Evolutionary conservation across 2,329 filamentous ascomycete species (phyloP).

Genomic region (Lasiodiplodia sp.): DNA sequence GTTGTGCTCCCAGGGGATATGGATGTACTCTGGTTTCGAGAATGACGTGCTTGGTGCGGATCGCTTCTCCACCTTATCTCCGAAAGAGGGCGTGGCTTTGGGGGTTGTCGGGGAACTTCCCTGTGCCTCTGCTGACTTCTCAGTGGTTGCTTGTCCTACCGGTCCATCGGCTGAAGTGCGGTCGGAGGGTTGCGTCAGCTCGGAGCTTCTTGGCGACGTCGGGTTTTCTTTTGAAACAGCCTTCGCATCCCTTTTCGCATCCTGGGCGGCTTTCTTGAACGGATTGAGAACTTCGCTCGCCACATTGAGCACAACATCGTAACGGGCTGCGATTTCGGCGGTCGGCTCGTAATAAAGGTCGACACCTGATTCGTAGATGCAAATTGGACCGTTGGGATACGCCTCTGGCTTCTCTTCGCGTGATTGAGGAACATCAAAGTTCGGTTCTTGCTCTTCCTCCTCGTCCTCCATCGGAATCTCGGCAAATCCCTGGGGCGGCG

Average conservation of each 20-base stretch:
- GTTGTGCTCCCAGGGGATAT: constrained; percentile 88
- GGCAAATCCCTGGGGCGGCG: constrained; percentile 47
- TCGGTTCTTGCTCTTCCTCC: constrained; percentile 61
- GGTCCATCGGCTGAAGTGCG: constrained; percentile 31
- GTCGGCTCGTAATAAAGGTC: constrained; percentile 83
- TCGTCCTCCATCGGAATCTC: constrained; percentile 77
- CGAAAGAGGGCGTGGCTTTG: constrained; percentile 54
- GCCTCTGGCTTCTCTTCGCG: constrained; percentile 76
- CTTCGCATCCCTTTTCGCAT: constrained; percentile 18
- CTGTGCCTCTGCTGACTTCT: constrained; percentile 31
- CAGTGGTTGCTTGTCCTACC: constrained; percentile 32
- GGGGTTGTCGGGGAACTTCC: constrained; percentile 57
- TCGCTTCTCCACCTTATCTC: constrained; percentile 34
- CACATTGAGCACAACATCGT: constrained; percentile 86
- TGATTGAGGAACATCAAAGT: constrained; percentile 64
- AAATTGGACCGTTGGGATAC: constrained; percentile 82
- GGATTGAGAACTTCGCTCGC: constrained; percentile 83
- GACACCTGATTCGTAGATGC: constrained; percentile 80
- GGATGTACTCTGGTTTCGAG: constrained; percentile 77
- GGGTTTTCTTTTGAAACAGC: constrained; percentile 25
- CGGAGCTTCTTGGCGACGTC: constrained; percentile 22
- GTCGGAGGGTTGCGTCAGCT: constrained; percentile 26
- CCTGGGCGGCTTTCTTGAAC: constrained; percentile 55
- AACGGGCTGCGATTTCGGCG: constrained; percentile 76
- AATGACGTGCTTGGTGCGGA: constrained; percentile 32